Evolutionary conservation across 371 early-diverging fungal genomes (phyloP).

Genomic region (Mucor plumbeus): DNA sequence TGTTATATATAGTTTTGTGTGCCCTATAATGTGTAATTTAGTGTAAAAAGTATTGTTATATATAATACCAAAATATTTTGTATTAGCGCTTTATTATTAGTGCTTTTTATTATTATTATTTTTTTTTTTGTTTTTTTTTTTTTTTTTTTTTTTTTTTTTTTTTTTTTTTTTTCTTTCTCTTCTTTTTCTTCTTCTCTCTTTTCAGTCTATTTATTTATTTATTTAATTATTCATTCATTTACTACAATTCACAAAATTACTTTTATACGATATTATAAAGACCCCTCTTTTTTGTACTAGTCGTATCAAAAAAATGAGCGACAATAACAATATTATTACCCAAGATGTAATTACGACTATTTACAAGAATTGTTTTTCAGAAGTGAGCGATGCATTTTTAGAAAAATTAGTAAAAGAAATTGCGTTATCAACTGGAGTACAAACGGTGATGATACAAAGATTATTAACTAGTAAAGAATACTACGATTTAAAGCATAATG

Average conservation of each 20-base stretch:
- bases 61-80: neutral
- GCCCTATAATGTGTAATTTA: neutral
- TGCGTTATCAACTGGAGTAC: slow-evolving; percentile 18
- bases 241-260: neutral
- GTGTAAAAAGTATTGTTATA: neutral
- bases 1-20: slow-evolving; percentile 5
- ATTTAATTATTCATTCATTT: neutral
- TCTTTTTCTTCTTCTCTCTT: no score
- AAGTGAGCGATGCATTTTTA: slow-evolving; percentile 25
- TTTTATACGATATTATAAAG: neutral
- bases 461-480: slow-evolving; percentile 27
- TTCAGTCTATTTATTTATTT: no score
- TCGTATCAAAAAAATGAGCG: neutral
- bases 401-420: slow-evolving; percentile 23
- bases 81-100: slow-evolving; percentile 4
- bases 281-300: neutral
- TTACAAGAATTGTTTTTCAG: slow-evolving; percentile 21
- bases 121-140: neutral
- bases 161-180: neutral
- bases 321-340: slow-evolving; percentile 3
- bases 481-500: slow-evolving; percentile 26
- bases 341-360: slow-evolving; percentile 13
- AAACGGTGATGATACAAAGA: slow-evolving; percentile 32
- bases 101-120: neutral
- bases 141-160: neutral